Evolutionary conservation across 106 monocot species (phyloP), one percentile per base, ranked within the genome.

Genomic region (Chionographis japonica): DNA sequence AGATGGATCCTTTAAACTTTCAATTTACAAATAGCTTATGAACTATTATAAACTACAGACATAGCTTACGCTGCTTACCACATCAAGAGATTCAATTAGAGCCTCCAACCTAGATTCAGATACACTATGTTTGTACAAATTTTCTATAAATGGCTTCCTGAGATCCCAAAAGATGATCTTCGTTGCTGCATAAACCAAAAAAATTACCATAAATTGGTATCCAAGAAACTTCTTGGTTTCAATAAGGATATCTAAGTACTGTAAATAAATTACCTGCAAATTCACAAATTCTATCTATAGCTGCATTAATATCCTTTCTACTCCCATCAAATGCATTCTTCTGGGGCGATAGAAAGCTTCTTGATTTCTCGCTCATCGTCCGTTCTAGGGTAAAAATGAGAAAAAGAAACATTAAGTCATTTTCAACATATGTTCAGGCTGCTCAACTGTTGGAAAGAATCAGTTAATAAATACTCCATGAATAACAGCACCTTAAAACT

Each of bases 111-210:
- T 77, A 52, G 77, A 77, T 51, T 89, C 86, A 36, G 88, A 79
- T 27, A 84, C 95, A 82, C 75, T 89, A 65, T 81, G 78, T 68
- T 68, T 91, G 78, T 95, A 95, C 46, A 95, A 75, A 66, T 95
- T 89, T 41, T 86, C 86, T 73, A 95, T 79, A 78, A 89, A 84
- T 75, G 74, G 76, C 62, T 78, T 84, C 76, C 86, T 84, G 66
- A 95, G 77, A 75, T 95, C 95, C 95, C 95, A 95, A 66, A 95
- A 95, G 58, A 95, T 82, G 39, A 92, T 79, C 74, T 95, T 95
- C 40, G 65, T 86, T 54, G 91, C 95, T 95, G 68, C 43, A 74
- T 41, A 72, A 78, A 74, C 8, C 58, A 59, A 35, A 65, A 57
- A 65, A 39, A 56, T 17, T 35, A 50, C 50, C 54, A 16, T 49